Evolutionary conservation across 2,329 filamentous ascomycete genomes (phyloP), one percentile per base, ranked within the genome.

Genomic region (Endoconidiophora polonica): DNA sequence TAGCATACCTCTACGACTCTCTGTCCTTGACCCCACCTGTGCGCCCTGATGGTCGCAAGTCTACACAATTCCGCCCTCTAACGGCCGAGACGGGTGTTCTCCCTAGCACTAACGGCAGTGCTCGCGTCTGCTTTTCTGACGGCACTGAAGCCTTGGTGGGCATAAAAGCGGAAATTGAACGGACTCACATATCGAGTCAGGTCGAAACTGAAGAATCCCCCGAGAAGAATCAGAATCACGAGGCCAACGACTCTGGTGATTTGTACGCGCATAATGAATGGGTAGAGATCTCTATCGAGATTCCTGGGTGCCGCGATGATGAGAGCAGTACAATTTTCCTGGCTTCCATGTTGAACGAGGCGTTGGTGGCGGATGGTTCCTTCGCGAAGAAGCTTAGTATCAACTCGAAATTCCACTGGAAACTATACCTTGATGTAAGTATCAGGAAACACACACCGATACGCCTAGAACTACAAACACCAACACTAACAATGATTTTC

Each of bases 61-160:
- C 86, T 18, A 84, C 79, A 33, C 86, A 95, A 64, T 96, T 96
- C 71, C 85, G 91, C 3, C 86, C 90, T 0, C 70, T 98, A 52
- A 78, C 83, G 16, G 91, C 91, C 53, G 91, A 98, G 68, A 87
- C 84, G 49, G 84, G 86, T 52, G 85, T 96, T 51, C 74, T 98
- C 0, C 88, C 91, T 0, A 80, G 81, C 44, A 83, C 90, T 14
- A 94, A 96, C 61, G 91, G 91, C 54, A 93, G 85, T 65, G 90
- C 91, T 53, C 79, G 93, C 33, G 83, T 98, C 44, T 94, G 90
- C 57, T 93, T 96, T 62, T 80, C 87, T 3, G 91, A 98, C 63
- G 91, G 91, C 46, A 94, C 87, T 1, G 91, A 98, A 65, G 91
- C 91, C 5, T 82, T 98, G 54, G 91, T 95, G 4, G 91, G 91